Conservation (phyloP, 1,139 yeast species). For the Pichia sp. region DNA sequence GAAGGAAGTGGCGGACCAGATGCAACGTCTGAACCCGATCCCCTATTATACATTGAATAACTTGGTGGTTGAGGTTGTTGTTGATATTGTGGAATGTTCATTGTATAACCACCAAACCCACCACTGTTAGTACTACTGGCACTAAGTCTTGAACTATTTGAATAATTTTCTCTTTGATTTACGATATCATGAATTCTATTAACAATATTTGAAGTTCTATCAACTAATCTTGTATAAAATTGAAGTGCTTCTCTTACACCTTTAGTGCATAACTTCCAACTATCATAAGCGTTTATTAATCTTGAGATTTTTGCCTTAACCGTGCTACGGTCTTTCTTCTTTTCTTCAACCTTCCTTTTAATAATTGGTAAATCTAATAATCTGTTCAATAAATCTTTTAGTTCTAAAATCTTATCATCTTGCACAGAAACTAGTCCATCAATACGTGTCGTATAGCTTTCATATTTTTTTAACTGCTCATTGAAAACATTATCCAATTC, state of each 20-base stretch:
- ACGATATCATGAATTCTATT: constrained; percentile 33
- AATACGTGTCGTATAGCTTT: constrained; percentile 59
- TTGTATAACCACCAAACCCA: constrained; percentile 12
- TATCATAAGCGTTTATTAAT: constrained; percentile 42
- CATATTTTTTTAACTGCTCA: constrained; percentile 71
- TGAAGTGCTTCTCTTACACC: constrained; percentile 58
- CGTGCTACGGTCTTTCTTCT: constrained; percentile 28
- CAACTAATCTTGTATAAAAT: constrained; percentile 54
- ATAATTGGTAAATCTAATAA: constrained; percentile 43
- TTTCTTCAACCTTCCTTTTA: constrained; percentile 34
- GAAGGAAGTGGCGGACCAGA: constrained; percentile 25
- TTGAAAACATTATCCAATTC: constrained; percentile 56
- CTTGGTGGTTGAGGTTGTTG: constrained; percentile 4
- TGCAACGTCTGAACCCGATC: not conserved
- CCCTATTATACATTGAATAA: constrained; percentile 8
- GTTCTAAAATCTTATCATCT: constrained; percentile 45
- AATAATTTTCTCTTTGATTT: constrained; percentile 25
- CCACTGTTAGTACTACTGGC: not conserved
- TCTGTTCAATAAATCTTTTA: constrained; percentile 53
- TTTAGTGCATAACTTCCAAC: constrained; percentile 51
- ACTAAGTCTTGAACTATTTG: not conserved
- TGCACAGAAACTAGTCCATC: constrained; percentile 66
- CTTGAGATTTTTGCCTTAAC: constrained; percentile 35
- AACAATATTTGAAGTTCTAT: constrained; percentile 37
- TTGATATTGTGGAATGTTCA: constrained; percentile 6